A percentile compares a stretch with the other conserved stretches of the same genome.
These are phyloP conservation scores for Cytospora chrysosperma DNA, from an alignment of 2,329 filamentous ascomycete species.

Conservation along the genomic window DNA sequence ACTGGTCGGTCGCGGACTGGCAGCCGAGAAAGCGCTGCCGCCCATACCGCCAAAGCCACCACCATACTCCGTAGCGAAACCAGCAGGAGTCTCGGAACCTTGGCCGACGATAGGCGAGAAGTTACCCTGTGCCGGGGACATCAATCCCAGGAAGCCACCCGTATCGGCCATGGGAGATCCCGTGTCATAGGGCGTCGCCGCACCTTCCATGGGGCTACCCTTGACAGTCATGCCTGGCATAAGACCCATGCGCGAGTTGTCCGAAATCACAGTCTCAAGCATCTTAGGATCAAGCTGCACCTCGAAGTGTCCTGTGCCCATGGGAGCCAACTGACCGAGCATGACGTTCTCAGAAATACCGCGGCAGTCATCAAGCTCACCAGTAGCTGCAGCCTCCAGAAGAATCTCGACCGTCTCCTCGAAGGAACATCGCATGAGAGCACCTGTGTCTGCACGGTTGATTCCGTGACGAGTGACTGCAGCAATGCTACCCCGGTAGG, in stretches of 20 bases:
- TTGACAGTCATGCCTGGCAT: slow-evolving; percentile 78
- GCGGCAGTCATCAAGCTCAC: slow-evolving; percentile 95
- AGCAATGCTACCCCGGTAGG: slow-evolving; percentile 87
- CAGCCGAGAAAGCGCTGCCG: slow-evolving; percentile 32
- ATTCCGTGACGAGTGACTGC: slow-evolving; percentile 98
- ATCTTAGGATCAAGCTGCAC: slow-evolving; percentile 91
- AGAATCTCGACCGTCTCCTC: slow-evolving; percentile 99
- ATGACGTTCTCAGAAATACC: slow-evolving; percentile 99
- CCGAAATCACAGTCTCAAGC: slow-evolving; percentile 90
- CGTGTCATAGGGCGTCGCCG: slow-evolving; percentile 91
- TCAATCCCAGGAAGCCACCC: slow-evolving; percentile 59
- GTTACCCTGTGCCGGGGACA: slow-evolving; percentile 61
- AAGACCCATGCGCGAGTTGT: slow-evolving; percentile 82
- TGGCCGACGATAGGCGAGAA: slow-evolving; percentile 77
- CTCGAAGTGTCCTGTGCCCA: slow-evolving; percentile 95
- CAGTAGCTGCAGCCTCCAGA: slow-evolving; percentile 88
- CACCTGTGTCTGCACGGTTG: slow-evolving; percentile 96
- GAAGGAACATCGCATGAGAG: slow-evolving; percentile 98
- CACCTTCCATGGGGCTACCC: slow-evolving; percentile 73
- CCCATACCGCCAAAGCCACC: slow-evolving; percentile 43
- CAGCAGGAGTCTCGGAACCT: slow-evolving; percentile 68
- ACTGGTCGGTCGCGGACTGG: slow-evolving; percentile 70
- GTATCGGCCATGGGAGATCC: slow-evolving; percentile 76
- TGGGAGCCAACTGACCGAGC: slow-evolving; percentile 93
- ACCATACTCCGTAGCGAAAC: slow-evolving; percentile 63